phyloP scores from a whole-genome alignment of 2,329 filamentous ascomycete genomes.

The Penicillium hordei region DNA sequence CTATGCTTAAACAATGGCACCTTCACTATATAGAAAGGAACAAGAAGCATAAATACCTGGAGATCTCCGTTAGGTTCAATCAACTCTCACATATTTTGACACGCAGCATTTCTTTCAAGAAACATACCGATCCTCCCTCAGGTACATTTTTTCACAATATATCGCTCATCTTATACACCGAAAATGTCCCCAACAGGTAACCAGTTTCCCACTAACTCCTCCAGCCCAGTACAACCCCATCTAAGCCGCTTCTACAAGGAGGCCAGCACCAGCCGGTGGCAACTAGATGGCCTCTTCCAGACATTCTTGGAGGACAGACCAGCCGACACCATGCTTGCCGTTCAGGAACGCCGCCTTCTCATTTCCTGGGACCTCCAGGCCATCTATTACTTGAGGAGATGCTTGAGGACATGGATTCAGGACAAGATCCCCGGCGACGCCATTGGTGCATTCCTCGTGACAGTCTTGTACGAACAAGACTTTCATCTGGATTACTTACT shows the following conservation, averaged over 20 bases:
- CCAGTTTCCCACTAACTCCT: background rate
- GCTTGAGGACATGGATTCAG: background rate
- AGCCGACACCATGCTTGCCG: background rate
- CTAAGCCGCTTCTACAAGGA: background rate
- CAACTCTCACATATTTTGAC: too few species aligned
- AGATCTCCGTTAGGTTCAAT: background rate
- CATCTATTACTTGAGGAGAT: background rate
- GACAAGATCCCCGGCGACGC: background rate
- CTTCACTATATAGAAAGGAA: background rate
- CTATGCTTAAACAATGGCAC: background rate
- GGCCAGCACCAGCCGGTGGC: slow-evolving; percentile 2
- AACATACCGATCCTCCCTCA: too few species aligned
- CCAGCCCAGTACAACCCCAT: background rate
- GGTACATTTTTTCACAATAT: background rate
- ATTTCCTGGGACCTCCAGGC: slow-evolving; percentile 6
- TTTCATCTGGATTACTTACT: slow-evolving; percentile 2
- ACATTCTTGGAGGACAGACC: background rate
- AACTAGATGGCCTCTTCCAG: background rate
- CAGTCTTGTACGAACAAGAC: slow-evolving; percentile 1
- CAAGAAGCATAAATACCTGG: background rate
- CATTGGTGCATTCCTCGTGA: slow-evolving; percentile 9
- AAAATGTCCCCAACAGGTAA: slow-evolving; percentile 1
- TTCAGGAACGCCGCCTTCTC: background rate
- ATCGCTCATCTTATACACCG: background rate
- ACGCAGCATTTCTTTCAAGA: background rate